Conservation (phyloP, 257 asterid species). For the Haberlea rhodopensis region DNA sequence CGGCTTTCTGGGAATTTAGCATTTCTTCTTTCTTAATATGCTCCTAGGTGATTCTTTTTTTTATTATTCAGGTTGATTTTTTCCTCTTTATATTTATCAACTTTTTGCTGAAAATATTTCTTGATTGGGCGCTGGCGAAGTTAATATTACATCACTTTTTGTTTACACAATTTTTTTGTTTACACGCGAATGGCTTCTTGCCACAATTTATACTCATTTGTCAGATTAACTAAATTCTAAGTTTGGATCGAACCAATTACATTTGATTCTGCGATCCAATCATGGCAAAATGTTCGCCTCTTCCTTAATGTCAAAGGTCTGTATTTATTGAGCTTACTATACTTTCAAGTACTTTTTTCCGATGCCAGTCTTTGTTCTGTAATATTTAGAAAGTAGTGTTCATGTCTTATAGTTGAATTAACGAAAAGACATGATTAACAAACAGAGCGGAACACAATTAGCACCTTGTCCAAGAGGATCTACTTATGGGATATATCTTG, state of each 20-base stretch:
- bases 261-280: neutral
- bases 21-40: neutral
- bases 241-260: neutral
- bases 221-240: neutral
- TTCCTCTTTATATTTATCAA: neutral
- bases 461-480: neutral
- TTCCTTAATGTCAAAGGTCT: neutral
- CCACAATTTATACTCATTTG: neutral
- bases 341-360: neutral
- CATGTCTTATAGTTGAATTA: neutral
- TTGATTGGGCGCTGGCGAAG: conserved; percentile 14
- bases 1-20: neutral
- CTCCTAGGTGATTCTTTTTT: neutral
- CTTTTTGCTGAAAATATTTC: neutral
- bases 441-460: neutral
- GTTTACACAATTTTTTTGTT: too few species aligned
- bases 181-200: neutral
- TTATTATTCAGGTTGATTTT: neutral
- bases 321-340: neutral
- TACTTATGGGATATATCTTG: neutral
- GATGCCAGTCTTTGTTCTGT: neutral
- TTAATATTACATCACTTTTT: conserved; percentile 9
- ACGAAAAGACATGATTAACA: neutral
- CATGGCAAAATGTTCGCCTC: neutral
- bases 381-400: neutral